Evolutionary conservation across 208 protist species (phyloP).

Genomic region (Leishmania turanica): DNA sequence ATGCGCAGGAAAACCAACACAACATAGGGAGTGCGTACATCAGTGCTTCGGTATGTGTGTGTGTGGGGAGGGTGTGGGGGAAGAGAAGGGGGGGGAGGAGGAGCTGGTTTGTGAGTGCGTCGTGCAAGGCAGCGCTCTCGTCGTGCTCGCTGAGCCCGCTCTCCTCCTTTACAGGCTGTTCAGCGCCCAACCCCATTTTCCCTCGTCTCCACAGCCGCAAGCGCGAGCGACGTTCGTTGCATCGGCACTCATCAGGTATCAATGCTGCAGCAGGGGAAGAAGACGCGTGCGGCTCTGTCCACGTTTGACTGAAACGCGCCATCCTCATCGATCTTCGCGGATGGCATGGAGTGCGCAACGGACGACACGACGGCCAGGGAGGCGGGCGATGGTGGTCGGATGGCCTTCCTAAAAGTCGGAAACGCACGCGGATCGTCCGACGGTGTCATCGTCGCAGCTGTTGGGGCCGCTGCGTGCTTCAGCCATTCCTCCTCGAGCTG

Average conservation of each 20-base stretch:
- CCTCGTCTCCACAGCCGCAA: background rate
- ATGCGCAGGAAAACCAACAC: background rate
- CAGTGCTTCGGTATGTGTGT: background rate
- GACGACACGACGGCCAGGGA: background rate
- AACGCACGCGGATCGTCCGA: slow-evolving; percentile 8
- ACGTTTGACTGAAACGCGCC: slow-evolving; percentile 7
- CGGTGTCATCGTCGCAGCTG: background rate
- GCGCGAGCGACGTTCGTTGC: background rate
- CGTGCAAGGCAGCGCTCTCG: background rate
- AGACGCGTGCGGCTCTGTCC: slow-evolving; percentile 14
- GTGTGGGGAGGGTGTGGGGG: too few relatives aligned
- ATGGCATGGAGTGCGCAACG: background rate
- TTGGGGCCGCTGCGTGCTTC: background rate
- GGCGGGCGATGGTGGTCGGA: background rate
- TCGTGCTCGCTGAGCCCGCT: too few relatives aligned
- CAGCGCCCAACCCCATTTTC: background rate
- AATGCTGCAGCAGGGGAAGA: slow-evolving; percentile 29
- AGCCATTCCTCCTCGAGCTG: background rate
- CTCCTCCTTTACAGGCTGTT: background rate
- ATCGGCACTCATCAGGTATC: slow-evolving; percentile 1
- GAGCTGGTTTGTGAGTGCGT: background rate
- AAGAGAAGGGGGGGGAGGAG: too few relatives aligned
- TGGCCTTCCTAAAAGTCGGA: slow-evolving; percentile 29
- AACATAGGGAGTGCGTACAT: background rate
- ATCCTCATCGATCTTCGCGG: background rate